phyloP scores from a whole-genome alignment of 768 basidiomycete species.

The Leccinum olivaceopallidum region DNA sequence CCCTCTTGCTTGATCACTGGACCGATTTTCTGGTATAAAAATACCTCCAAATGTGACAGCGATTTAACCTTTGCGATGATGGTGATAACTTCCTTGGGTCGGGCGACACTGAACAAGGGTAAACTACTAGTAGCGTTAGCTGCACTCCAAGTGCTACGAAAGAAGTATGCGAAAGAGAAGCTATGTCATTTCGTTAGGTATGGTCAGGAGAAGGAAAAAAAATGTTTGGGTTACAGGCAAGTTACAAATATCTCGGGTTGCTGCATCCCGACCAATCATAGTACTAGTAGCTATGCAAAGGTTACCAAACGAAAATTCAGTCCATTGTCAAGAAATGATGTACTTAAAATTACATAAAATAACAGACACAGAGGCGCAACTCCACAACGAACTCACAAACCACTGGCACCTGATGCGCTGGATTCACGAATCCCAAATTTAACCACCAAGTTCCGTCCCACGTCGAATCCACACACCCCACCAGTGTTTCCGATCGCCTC shows the following conservation, averaged over 20 bases:
- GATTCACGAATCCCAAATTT: slow-evolving; percentile 43
- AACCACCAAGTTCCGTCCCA: slow-evolving; percentile 43
- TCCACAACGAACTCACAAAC: neutral
- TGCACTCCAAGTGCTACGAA: no score
- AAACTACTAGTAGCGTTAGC: no score
- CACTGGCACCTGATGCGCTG: slow-evolving; percentile 8
- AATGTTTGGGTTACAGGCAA: neutral
- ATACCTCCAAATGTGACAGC: no score
- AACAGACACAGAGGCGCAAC: neutral
- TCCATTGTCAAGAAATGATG: neutral
- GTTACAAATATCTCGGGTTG: neutral
- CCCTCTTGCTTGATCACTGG: no score
- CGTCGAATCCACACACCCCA: slow-evolving; percentile 40
- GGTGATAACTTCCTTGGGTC: no score
- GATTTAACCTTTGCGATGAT: no score
- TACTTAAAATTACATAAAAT: neutral
- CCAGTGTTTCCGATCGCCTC: slow-evolving; percentile 34
- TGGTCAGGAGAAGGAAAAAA: neutral
- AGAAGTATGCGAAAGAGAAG: neutral
- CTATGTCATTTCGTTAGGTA: neutral
- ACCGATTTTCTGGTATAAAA: no score
- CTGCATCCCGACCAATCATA: neutral
- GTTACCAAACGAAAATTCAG: neutral
- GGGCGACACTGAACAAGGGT: no score
- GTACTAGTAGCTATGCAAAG: neutral